phyloP scores from a whole-genome alignment of 176 grass and related monocot species.

The Dendrocalamus sinicus region DNA sequence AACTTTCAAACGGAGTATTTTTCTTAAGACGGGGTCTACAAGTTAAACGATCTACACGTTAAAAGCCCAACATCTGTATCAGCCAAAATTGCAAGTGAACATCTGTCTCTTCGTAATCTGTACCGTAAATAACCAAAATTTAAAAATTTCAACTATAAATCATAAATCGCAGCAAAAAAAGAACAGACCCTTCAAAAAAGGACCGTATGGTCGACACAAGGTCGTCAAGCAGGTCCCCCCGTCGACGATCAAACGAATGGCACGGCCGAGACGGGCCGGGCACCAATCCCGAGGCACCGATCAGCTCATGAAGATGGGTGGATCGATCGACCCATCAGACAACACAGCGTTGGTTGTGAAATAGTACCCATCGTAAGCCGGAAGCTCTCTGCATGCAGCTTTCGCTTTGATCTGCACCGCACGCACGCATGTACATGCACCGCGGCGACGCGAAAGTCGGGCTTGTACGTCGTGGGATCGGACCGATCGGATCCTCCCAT shows the following conservation, averaged over 20 bases:
- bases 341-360: no score
- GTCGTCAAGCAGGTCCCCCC: not conserved
- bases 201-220: no score
- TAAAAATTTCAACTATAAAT: no score
- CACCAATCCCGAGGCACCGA: slow-evolving; percentile 3
- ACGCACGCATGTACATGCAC: not conserved
- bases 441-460: not conserved
- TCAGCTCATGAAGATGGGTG: not conserved
- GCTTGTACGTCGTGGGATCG: slow-evolving; percentile 11
- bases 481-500: not conserved
- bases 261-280: not conserved
- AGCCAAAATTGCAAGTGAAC: no score
- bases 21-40: no score
- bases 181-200: no score
- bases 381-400: not conserved
- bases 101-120: no score
- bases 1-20: no score
- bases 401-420: not conserved
- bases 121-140: no score
- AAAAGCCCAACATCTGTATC: no score
- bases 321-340: not conserved
- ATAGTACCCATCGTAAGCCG: not conserved
- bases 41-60: no score
- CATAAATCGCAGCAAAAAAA: no score
- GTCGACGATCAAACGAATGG: not conserved